Base-by-base conservation (phyloP, 495 filamentous ascomycete species). In the Penicillium taxi region DNA sequence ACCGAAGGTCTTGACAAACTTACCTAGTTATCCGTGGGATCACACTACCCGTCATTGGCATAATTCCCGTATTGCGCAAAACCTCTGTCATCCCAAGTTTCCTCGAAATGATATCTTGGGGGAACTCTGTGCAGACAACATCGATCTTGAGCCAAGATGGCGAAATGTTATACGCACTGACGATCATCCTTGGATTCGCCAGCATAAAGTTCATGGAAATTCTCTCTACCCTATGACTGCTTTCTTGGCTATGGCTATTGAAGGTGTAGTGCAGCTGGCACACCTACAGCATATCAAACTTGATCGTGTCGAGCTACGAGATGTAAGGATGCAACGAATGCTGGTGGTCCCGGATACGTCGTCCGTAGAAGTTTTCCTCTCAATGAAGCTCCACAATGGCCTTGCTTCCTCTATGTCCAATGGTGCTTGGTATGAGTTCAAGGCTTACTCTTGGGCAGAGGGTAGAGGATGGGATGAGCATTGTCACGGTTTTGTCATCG, bases 21-120 rank as follows among this genome's bases (percentile, higher is more conserved):
- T 78, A 14, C 69, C 63, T 17, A 30, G 54, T 2, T 79, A 79
- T 27, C 61, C 71, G 0, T 78, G 74, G 73, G 45, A 72, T 6
- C 61, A 66, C 18, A 52, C 57, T 6, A 30, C 37, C 3, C 28
- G 33, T 11, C 61, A 62, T 35, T 78, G 72, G 72, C 46, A 50
- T 25, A 73, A 78, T 41, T 64, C 48, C 22, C 61, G 70, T 6
- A 40, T 70, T n/a, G 53, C 49, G n/a, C 70, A 69, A 32, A 53
- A 61, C 4, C 60, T 55, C 38, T 51, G 52, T 13, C 56, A 64
- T 12, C 73, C n/a, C n/a, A n/a, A n/a, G n/a, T n/a, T n/a, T n/a
- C n/a, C n/a, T n/a, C n/a, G n/a, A n/a, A n/a, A 73, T 40, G 61
- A 66, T 17, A 35, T 75, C 1, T 51, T 79, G 0, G 75, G 75